phyloP scores from a whole-genome alignment of 345 rosid species.

The Aethionema arabicum region DNA sequence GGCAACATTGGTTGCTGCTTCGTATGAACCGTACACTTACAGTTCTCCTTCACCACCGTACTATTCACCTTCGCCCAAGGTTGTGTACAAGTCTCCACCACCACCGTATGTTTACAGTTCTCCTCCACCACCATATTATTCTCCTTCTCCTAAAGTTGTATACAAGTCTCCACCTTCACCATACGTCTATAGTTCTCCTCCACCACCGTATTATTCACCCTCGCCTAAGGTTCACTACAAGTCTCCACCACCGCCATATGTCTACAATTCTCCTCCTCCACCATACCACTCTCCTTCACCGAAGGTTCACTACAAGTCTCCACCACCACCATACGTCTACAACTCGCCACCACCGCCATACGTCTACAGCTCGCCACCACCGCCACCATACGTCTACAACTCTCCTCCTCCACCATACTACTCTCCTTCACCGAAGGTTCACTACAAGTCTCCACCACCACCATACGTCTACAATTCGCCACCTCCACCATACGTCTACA shows the following conservation, averaged over 20 bases:
- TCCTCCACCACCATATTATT: not conserved
- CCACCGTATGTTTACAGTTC: conserved; percentile 9
- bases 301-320: not conserved
- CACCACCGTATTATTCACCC: too few species aligned
- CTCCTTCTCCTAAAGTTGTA: too few species aligned
- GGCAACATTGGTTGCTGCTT: conserved; percentile 25
- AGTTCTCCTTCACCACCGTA: conserved; percentile 24
- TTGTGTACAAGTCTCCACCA: conserved; percentile 17
- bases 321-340: conserved; percentile 1
- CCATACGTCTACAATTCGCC: conserved; percentile 18
- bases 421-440: not conserved
- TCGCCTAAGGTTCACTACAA: too few species aligned
- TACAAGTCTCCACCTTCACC: too few species aligned
- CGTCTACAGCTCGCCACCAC: conserved; percentile 17
- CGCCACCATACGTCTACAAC: conserved; percentile 16
- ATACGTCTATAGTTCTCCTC: not conserved
- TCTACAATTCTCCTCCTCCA: conserved; percentile 19
- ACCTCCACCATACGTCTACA: conserved; percentile 24
- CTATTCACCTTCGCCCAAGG: conserved; percentile 9
- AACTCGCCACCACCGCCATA: conserved; percentile 21
- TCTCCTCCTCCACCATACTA: conserved; percentile 20
- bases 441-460: conserved; percentile 24
- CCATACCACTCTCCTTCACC: conserved; percentile 16
- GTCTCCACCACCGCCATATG: not conserved
- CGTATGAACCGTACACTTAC: conserved; percentile 8